Evolutionary conservation across 805 yeast genomes (phyloP), one percentile per base, ranked within the genome.

Genomic region (Teunomyces kruisii): DNA sequence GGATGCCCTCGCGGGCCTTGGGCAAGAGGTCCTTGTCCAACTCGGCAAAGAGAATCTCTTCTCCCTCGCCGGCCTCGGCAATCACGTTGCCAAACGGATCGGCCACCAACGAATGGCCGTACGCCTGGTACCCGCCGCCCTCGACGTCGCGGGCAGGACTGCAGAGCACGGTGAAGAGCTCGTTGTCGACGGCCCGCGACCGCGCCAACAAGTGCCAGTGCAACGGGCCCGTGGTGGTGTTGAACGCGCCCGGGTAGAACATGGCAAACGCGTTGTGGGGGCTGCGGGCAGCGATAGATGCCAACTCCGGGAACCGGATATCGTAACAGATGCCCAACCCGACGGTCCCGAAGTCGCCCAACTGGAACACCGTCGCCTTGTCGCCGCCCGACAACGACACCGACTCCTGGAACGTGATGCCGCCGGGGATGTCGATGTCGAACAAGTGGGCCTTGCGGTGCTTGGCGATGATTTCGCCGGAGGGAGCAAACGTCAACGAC

Each of bases 381-480:
- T 78, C 72, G 17, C 97, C 98, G 9, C 89, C 88, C 8, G 85
- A 76, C 48, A 94, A 72, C 2, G 88, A 79, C 22, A 74, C 74
- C 38, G 88, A 82, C 62, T 92, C 99, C 61, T 85, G 81, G 72
- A 92, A 92, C 9, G 90, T 80, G 61, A 94, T 90, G 42, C 92
- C 91, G 39, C 85, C 84, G 1, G 97, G 97, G 43, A 92, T 89
- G 52, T 89, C 94, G 46, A 92, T 88, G 61, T 92, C 98, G 58
- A 92, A 92, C 50, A 92, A 65, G 61, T 92, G 99, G 2, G 82
- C 91, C 59, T 92, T 92, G 54, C 98, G 79, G 64, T 89, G 98
- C 57, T 84, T 87, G 40, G 89, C 97, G 44, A 92, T 79, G 45
- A 91, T 72, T 32, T 81, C 76, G 3, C 99, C 99, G 2, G 62